Base-by-base conservation (phyloP, 2,329 filamentous ascomycete species). In the Macrophomina phaseolina region DNA sequence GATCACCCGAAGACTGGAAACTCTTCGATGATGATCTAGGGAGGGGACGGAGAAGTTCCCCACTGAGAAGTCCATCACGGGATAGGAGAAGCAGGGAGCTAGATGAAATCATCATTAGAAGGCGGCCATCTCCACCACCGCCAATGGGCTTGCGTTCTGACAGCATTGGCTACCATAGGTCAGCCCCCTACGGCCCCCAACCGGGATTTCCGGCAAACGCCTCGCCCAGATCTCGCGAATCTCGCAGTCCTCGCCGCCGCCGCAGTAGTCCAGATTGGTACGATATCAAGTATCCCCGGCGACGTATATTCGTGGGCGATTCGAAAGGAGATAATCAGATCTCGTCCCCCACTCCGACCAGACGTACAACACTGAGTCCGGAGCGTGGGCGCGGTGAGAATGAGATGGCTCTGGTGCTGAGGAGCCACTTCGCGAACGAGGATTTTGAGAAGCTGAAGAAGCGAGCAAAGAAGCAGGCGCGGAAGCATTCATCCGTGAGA, bases 401-500 rank as follows among this genome's bases (percentile, higher is more conserved):
- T 16, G 38, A 42, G 18, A 58, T 30, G 53, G 53, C 53, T 3
- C 36, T 58, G 18, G 53, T 58, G 1, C 36, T 45, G 11, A 11
- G 18, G 9, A 14, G 18, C 9, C 18, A 42, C 5, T 28, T 56
- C 11, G 12, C 5, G 4, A 40, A 40, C 30, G 53, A 40, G 5
- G 53, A 45, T 14, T 45, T 58, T 38, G 53, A 42, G 23, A 28
- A 16, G 53, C 18, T 58, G 36, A 58, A 30, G 53, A 58, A 32
- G 36, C 42, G 23, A 32, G 53, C 53, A 36, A 58, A 58, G 53
- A 58, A 32, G 32, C 52, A 38, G 16, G 52, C 30, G 28, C 51
- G n/a, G 3, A 34, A 38, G 36, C 36, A n/a, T 4, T 32, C 23
- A 36, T 45, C 53, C 4, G 3, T 42, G n/a, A 58, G 38, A 18